Conservation (phyloP, 768 basidiomycete genomes). For the Boletus coccyginus region DNA sequence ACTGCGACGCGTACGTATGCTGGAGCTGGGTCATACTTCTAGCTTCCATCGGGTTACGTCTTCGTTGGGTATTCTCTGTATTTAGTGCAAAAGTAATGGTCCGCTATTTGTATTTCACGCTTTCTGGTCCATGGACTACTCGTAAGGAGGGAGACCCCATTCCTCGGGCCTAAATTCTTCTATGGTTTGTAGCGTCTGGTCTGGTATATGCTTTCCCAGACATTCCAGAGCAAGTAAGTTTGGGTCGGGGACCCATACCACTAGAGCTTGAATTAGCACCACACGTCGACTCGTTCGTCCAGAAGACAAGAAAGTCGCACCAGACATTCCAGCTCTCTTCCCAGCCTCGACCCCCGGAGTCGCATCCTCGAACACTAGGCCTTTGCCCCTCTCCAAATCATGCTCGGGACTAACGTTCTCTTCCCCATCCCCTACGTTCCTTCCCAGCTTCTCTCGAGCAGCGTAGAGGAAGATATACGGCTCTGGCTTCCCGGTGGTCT, state of each 20-base stretch:
- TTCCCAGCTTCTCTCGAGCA: slow-evolving; percentile 56
- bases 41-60: not conserved
- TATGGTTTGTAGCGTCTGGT: slow-evolving; percentile 58
- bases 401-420: slow-evolving; percentile 34
- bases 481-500: slow-evolving; percentile 69
- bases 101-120: not conserved
- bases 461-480: slow-evolving; percentile 82
- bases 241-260: slow-evolving; percentile 82
- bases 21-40: slow-evolving; percentile 47
- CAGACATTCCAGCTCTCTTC: slow-evolving; percentile 83
- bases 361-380: slow-evolving; percentile 83
- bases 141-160: slow-evolving; percentile 80
- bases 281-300: not conserved
- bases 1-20: slow-evolving; percentile 30
- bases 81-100: not conserved
- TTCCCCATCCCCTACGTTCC: slow-evolving; percentile 51
- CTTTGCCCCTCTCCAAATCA: slow-evolving; percentile 50
- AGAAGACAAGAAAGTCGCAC: slow-evolving; percentile 37
- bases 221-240: slow-evolving; percentile 56
- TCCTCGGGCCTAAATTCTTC: slow-evolving; percentile 76
- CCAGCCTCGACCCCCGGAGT: slow-evolving; percentile 76
- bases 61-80: not conserved
- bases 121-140: slow-evolving; percentile 6
- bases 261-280: slow-evolving; percentile 36
- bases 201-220: slow-evolving; percentile 48